A percentile compares a stretch with the other conserved stretches of the same genome.
Conservation (phyloP, 192 early-diverging fungal species). For the Coemansia sp. region DNA sequence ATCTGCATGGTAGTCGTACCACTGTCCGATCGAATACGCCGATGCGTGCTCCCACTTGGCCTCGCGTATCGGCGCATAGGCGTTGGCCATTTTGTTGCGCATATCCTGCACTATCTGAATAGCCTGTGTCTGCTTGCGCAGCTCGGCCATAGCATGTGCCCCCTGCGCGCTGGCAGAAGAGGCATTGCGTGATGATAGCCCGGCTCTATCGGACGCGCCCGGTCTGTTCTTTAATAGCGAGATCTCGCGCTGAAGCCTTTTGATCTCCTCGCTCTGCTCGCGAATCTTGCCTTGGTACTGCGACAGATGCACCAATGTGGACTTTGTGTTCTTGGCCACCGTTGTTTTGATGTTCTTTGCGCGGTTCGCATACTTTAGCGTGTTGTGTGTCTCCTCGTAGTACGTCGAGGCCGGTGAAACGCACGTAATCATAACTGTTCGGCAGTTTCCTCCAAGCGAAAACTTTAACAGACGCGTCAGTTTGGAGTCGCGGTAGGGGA, state of each 20-base stretch:
- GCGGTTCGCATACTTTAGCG: slow-evolving; percentile 72
- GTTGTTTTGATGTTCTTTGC: slow-evolving; percentile 69
- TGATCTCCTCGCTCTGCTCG: slow-evolving; percentile 59
- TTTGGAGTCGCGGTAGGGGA: slow-evolving; percentile 76
- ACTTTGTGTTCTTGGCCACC: slow-evolving; percentile 56
- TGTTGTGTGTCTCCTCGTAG: slow-evolving; percentile 75
- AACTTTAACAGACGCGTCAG: slow-evolving; percentile 69
- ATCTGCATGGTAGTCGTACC: slow-evolving; percentile 36
- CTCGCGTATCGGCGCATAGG: slow-evolving; percentile 46
- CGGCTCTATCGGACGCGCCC: background rate
- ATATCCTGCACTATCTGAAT: slow-evolving; percentile 49
- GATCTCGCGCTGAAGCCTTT: slow-evolving; percentile 51
- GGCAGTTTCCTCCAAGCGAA: slow-evolving; percentile 75
- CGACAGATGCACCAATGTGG: slow-evolving; percentile 57
- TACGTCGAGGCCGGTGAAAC: slow-evolving; percentile 62
- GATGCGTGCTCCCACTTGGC: slow-evolving; percentile 51
- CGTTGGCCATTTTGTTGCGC: slow-evolving; percentile 35
- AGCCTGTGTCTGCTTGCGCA: slow-evolving; percentile 44
- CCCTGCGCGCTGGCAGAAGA: slow-evolving; percentile 17
- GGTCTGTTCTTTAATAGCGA: slow-evolving; percentile 13
- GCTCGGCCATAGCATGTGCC: slow-evolving; percentile 33
- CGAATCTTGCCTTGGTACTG: slow-evolving; percentile 61
- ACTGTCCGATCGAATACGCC: slow-evolving; percentile 20
- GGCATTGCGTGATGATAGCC: background rate
- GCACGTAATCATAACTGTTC: slow-evolving; percentile 77